These are phyloP conservation scores for Mollisiaceae sp. DNA, from an alignment of 2,329 filamentous ascomycete species.

Conservation along the genomic window DNA sequence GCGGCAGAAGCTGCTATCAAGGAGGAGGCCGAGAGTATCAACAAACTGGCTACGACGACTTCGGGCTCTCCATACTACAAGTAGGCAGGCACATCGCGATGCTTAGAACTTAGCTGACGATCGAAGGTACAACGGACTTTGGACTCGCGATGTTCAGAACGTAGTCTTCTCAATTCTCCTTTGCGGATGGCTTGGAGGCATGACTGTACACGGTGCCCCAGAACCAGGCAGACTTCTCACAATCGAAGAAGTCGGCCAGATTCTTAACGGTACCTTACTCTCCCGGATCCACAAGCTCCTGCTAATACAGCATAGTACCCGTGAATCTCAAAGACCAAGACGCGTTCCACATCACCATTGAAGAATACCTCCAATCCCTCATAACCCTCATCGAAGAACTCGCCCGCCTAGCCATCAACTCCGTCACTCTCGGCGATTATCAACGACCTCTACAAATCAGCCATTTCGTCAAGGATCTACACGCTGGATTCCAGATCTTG, in stretches of 20 bases:
- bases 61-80: slow-evolving; percentile 97
- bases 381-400: slow-evolving; percentile 91
- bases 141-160: slow-evolving; percentile 84
- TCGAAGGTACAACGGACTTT: slow-evolving; percentile 77
- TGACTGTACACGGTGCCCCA: slow-evolving; percentile 57
- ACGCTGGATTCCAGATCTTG: slow-evolving; percentile 94
- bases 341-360: slow-evolving; percentile 92
- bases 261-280: slow-evolving; percentile 63
- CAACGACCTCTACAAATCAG: slow-evolving; percentile 85
- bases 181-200: slow-evolving; percentile 79
- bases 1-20: slow-evolving; percentile 73
- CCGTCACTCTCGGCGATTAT: slow-evolving; percentile 90
- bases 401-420: slow-evolving; percentile 88
- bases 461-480: slow-evolving; percentile 91
- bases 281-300: slow-evolving; percentile 2
- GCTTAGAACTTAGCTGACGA: slow-evolving; percentile 17
- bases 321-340: slow-evolving; percentile 90
- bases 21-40: slow-evolving; percentile 73
- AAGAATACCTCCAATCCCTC: slow-evolving; percentile 92
- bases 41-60: slow-evolving; percentile 72
- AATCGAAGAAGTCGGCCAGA: slow-evolving; percentile 82
- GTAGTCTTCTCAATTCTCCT: slow-evolving; percentile 65
- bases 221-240: slow-evolving; percentile 74
- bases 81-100: slow-evolving; percentile 48
- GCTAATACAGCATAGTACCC: slow-evolving; percentile 63